Evolutionary conservation across 2,329 filamentous ascomycete genomes (phyloP).

Genomic region (Xylaria sp.): DNA sequence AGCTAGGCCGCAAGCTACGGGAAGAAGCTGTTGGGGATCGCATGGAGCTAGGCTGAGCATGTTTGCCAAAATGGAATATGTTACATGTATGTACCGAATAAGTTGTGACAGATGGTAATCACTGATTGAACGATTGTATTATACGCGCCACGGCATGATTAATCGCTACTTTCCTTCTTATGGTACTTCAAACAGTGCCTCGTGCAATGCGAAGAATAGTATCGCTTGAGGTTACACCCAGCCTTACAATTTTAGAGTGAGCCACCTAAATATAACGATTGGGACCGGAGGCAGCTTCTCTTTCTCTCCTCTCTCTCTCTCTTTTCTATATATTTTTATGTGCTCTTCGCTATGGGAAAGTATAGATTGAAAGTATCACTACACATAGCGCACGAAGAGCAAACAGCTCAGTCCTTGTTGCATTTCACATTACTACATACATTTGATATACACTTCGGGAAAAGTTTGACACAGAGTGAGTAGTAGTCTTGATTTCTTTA

Average conservation of each 20-base stretch:
- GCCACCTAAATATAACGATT: background rate
- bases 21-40: slow-evolving; percentile 67
- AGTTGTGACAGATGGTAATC: background rate
- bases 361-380: background rate
- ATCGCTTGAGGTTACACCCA: background rate
- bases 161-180: background rate
- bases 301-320: no score
- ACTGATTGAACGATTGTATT: background rate
- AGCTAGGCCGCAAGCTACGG: slow-evolving; percentile 60
- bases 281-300: background rate
- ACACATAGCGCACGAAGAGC: background rate
- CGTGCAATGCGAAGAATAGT: background rate
- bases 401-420: background rate
- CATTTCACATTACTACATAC: slow-evolving; percentile 2
- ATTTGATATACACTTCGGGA: slow-evolving; percentile 4
- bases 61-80: background rate
- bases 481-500: background rate
- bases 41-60: slow-evolving; percentile 58
- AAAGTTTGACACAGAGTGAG: background rate
- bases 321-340: no score
- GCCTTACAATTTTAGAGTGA: background rate
- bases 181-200: background rate
- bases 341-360: background rate
- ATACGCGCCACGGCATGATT: background rate
- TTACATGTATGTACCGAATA: background rate